Evolutionary conservation across 2,329 filamentous ascomycete species (phyloP), one percentile per base, ranked within the genome.

Genomic region (Alternaria sp.): DNA sequence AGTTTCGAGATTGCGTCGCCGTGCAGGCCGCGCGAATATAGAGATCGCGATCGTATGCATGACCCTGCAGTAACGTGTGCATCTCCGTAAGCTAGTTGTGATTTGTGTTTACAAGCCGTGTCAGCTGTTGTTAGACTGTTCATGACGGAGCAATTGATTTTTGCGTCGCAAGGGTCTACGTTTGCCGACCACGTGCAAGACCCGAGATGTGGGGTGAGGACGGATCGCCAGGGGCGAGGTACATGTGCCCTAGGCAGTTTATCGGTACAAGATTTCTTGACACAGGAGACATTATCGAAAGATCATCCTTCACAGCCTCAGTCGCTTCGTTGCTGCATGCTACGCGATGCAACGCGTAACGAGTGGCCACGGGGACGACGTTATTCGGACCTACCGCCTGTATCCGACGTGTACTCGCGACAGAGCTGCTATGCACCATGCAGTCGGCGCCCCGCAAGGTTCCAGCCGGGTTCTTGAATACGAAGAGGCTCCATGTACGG

Each of bases 281-380:
- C n/a, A 36, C 15, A 46, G 54, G 32, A 21, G 36, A 40, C n/a
- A 36, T 17, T 44, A 54, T 59, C n/a, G 60, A 47, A 40, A 23
- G 49, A 32, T n/a, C 62, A 69, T 67, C 61, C 59, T 59, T 55
- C 64, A 69, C 68, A 72, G 67, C 67, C 69, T 60, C 63, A 28
- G 30, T 66, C 55, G 65, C 67, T 56, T 68, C 63, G 46, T 57
- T 54, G 26, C 47, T 25, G 40, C 23, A 15, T 43, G 25, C 25
- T 45, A 40, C 21, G 62, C 30, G 30, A 49, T 12, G 25, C 47
- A 25, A 32, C 6, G 9, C 32, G 47, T 23, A 15, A 45, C 28
- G 30, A 43, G 52, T 51, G n/a, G 49, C 19, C 26, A 46, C 23
- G 40, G 56, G 43, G 19, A 44, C 43, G 17, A 32, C 17, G 44